phyloP scores from a whole-genome alignment of 2,329 filamentous ascomycete genomes.

The Penicillium sp. region DNA sequence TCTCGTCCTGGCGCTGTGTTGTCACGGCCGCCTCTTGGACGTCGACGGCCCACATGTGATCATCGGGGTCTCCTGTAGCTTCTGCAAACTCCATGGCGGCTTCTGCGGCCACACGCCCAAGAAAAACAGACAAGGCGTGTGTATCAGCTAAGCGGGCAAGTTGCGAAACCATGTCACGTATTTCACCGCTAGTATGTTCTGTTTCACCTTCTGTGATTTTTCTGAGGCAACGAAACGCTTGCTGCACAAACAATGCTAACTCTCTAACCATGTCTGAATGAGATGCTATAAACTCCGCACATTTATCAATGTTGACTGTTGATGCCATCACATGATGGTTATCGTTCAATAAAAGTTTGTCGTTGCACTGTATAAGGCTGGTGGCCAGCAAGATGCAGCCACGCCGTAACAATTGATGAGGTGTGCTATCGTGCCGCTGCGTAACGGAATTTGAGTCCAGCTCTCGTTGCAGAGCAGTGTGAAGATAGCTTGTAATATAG shows the following conservation, averaged over 20 bases:
- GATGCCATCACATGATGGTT: slow-evolving; percentile 14
- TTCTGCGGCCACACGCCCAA: slow-evolving; percentile 39
- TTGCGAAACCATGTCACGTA: slow-evolving; percentile 28
- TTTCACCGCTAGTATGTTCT: slow-evolving; percentile 24
- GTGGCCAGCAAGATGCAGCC: slow-evolving; percentile 34
- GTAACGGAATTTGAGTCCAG: slow-evolving; percentile 14
- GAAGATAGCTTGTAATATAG: slow-evolving; percentile 25
- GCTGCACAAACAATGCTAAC: slow-evolving; percentile 34
- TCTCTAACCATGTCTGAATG: slow-evolving; percentile 35
- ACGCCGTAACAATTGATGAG: slow-evolving; percentile 30
- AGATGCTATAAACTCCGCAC: slow-evolving; percentile 28
- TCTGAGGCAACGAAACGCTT: slow-evolving; percentile 36
- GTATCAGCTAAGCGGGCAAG: slow-evolving; percentile 21
- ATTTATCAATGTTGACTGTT: slow-evolving; percentile 28
- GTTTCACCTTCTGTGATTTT: slow-evolving; percentile 24
- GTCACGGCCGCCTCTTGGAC: slow-evolving; percentile 35
- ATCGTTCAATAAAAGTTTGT: slow-evolving; percentile 13
- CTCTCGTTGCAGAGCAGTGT: slow-evolving; percentile 24
- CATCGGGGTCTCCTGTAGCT: slow-evolving; percentile 35
- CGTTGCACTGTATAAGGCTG: slow-evolving; percentile 30
- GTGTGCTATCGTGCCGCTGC: slow-evolving; percentile 10
- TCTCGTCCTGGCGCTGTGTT: slow-evolving; percentile 15
- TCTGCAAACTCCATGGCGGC: slow-evolving; percentile 43
- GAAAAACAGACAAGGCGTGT: slow-evolving; percentile 26
- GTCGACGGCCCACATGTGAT: slow-evolving; percentile 41